Conservation (phyloP, 2,329 filamentous ascomycete species). For the Cryphonectria carpinicola region DNA sequence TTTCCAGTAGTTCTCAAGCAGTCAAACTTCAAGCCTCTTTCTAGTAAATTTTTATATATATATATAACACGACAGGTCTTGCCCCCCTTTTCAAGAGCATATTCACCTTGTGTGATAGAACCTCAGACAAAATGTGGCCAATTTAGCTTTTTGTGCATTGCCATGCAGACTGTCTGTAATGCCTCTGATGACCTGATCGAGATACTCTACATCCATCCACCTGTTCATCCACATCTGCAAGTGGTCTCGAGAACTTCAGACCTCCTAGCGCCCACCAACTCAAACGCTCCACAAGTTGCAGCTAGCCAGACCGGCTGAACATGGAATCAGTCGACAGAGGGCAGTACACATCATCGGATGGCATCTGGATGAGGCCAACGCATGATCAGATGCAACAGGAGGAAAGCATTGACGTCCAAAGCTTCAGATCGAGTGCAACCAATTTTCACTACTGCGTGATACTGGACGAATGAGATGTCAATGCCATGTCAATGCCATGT, state of each 20-base stretch:
- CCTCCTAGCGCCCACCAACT: background rate
- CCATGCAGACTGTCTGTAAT: background rate
- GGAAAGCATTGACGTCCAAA: background rate
- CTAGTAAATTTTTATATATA: background rate
- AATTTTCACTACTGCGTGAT: background rate
- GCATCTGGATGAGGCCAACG: background rate
- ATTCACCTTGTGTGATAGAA: background rate
- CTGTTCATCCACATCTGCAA: background rate
- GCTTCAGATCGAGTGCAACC: background rate
- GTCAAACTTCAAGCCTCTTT: background rate
- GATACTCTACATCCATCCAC: background rate
- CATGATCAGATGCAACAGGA: background rate
- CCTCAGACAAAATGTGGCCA: background rate
- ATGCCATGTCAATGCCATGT: constrained; percentile 12
- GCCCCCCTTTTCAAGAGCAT: background rate
- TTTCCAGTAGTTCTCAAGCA: background rate
- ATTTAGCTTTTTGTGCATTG: background rate
- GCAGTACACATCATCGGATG: background rate
- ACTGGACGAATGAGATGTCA: constrained; percentile 16
- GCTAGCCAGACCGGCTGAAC: background rate
- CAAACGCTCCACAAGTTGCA: background rate
- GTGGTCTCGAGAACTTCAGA: background rate
- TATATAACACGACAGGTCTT: background rate
- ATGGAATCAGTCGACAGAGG: background rate
- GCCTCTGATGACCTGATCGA: background rate